Evolutionary conservation across 2,329 filamentous ascomycete species (phyloP).

Genomic region (Hyphodiscus sp.): DNA sequence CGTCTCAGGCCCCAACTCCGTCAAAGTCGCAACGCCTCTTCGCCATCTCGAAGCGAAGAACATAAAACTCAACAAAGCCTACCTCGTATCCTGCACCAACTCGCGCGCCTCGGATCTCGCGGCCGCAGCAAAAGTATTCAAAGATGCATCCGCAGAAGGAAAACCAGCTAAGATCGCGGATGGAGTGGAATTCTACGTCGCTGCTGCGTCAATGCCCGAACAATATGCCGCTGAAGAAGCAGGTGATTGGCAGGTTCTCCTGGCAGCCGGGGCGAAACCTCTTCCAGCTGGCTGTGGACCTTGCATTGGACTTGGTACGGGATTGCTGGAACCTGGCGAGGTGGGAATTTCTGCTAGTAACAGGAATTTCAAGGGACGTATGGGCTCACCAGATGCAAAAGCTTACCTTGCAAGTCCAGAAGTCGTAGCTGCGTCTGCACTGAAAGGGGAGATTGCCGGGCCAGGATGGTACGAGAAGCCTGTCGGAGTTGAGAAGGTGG

Average conservation of each 20-base stretch:
- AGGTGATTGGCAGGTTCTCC: conserved; percentile 78
- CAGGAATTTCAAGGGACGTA: conserved; percentile 85
- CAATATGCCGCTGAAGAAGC: conserved; percentile 70
- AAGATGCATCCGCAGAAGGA: conserved; percentile 61
- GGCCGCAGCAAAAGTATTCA: conserved; percentile 79
- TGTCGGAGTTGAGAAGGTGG: conserved; percentile 58
- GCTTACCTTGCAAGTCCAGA: conserved; percentile 87
- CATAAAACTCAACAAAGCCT: conserved; percentile 77
- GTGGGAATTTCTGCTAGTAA: conserved; percentile 79
- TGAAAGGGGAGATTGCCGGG: conserved; percentile 64
- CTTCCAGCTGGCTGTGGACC: conserved; percentile 72
- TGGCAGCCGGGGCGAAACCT: conserved; percentile 70
- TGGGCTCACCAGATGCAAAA: conserved; percentile 74
- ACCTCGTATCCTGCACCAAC: conserved; percentile 89
- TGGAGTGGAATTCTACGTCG: conserved; percentile 81
- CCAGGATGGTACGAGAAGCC: conserved; percentile 74
- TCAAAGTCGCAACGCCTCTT: conserved; percentile 79
- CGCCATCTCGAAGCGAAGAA: conserved; percentile 63
- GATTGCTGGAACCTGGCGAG: conserved; percentile 78
- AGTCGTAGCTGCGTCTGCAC: conserved; percentile 83
- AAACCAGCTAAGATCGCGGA: conserved; percentile 63
- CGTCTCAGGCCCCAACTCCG: conserved; percentile 82
- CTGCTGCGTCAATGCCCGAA: conserved; percentile 74
- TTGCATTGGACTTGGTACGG: conserved; percentile 76
- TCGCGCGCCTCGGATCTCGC: conserved; percentile 73